These are phyloP conservation scores for Mycena amicta DNA, from an alignment of 768 basidiomycete genomes.

Conservation along the genomic window DNA sequence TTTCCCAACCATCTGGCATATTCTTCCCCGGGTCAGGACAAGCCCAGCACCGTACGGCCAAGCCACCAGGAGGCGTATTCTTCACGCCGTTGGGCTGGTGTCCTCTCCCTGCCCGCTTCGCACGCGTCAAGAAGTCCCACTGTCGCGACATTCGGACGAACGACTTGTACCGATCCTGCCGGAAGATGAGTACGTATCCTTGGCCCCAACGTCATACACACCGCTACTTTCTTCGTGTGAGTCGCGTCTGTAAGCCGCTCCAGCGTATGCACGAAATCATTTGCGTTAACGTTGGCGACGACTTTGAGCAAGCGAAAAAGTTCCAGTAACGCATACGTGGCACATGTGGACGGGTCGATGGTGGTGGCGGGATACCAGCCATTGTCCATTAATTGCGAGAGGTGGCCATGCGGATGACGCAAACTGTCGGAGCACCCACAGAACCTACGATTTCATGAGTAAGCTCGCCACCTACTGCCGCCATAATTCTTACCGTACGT, in stretches of 20 bases:
- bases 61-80: constrained; percentile 5
- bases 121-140: neutral
- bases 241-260: neutral
- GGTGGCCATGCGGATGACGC: neutral
- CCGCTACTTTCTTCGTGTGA: neutral
- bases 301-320: constrained; percentile 14
- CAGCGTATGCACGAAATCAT: constrained; percentile 15
- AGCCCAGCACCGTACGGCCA: constrained; percentile 21
- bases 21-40: constrained; percentile 19
- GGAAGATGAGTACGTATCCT: neutral
- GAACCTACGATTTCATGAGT: constrained; percentile 12
- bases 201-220: neutral
- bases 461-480: constrained; percentile 9
- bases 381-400: constrained; percentile 5
- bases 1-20: constrained; percentile 19
- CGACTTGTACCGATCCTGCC: constrained; percentile 9
- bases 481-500: neutral
- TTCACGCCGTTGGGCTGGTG: neutral
- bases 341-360: constrained; percentile 12
- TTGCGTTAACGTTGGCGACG: constrained; percentile 15
- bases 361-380: constrained; percentile 21
- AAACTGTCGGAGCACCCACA: neutral
- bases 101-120: constrained; percentile 15
- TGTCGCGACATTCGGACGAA: constrained; percentile 1
- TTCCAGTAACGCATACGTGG: constrained; percentile 13